Evolutionary conservation across 176 grass and related monocot species (phyloP), one percentile per base, ranked within the genome.

Genomic region (Musa schizocarpa): DNA sequence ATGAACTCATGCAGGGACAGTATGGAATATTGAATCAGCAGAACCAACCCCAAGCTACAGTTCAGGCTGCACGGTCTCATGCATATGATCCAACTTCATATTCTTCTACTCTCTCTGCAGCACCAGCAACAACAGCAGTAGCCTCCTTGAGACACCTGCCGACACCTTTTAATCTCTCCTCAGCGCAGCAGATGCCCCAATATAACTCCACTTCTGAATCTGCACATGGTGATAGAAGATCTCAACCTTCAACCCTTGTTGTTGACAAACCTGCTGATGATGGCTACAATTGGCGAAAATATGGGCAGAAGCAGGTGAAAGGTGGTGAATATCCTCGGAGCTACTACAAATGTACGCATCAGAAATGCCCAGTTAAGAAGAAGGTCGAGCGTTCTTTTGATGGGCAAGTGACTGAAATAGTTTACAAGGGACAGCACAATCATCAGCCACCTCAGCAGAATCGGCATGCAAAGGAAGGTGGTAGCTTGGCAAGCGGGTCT

Each of bases 261-360:
- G 48, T 51, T 24, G 75, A 65, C 43, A 65, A 77, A 17, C 75
- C 61, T 0, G 75, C 48, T 8, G 48, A 77, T 52, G 59, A 65
- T 26, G 59, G 75, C 11, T 77, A 65, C 61, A 77, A 77, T 3
- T 77, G 75, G 75, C 20, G 43, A 8, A 77, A 76, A 48, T 76
- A 74, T 3, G 72, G 72, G 4, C 72, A 74, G 52, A 74, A 74
- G 23, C 72, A 74, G n/a, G 72, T 74, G 53, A 74, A 74, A 57
- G 72, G 72, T 10, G 72, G 72, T 5, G 72, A 74, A 20, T 74
- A 74, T 20, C 72, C 72, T 9, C 52, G 72, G 2, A 74, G 72
- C 17, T 74, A 74, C 52, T 74, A 74, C 72, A 74, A 74, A 57
- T 74, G 72, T 16, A 74, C 72, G 50, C 72, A 74, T 74, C 72